These are phyloP conservation scores for Achlya hypogyna DNA, from an alignment of 352 stramenopile genomes.

Conservation along the genomic window DNA sequence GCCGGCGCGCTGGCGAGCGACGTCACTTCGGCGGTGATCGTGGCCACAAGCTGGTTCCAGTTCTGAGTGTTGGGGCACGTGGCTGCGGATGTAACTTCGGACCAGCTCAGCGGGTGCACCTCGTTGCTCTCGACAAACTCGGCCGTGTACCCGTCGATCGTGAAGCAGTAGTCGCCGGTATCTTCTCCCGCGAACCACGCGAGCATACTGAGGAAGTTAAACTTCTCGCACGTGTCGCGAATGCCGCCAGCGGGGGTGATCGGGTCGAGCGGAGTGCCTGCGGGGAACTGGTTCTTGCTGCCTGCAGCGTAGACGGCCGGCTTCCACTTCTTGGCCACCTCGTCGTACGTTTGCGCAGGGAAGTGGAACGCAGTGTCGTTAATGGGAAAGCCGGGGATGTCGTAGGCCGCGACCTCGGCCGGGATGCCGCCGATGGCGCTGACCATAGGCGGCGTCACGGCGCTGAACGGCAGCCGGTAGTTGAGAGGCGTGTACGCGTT, in stretches of 20 bases:
- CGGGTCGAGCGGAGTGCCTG: slow-evolving; percentile 5
- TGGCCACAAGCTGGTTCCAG: background rate
- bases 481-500: slow-evolving; percentile 10
- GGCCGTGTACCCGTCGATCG: slow-evolving; percentile 13
- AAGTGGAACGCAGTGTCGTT: slow-evolving; percentile 10
- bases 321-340: background rate
- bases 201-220: slow-evolving; percentile 8
- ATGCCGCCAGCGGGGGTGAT: slow-evolving; percentile 10
- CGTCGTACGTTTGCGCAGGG: background rate
- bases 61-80: background rate
- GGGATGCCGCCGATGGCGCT: background rate
- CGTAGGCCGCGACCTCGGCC: background rate
- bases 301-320: background rate
- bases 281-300: background rate
- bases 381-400: slow-evolving; percentile 1
- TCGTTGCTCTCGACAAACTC: slow-evolving; percentile 8
- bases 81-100: background rate
- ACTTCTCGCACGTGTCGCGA: slow-evolving; percentile 16
- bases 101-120: background rate
- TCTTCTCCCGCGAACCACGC: slow-evolving; percentile 14
- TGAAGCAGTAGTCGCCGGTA: slow-evolving; percentile 18
- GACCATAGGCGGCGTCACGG: background rate
- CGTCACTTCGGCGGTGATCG: background rate
- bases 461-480: background rate
- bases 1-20: background rate